Conservation (phyloP, 2,329 filamentous ascomycete species). For the Pyrenophora teres region DNA sequence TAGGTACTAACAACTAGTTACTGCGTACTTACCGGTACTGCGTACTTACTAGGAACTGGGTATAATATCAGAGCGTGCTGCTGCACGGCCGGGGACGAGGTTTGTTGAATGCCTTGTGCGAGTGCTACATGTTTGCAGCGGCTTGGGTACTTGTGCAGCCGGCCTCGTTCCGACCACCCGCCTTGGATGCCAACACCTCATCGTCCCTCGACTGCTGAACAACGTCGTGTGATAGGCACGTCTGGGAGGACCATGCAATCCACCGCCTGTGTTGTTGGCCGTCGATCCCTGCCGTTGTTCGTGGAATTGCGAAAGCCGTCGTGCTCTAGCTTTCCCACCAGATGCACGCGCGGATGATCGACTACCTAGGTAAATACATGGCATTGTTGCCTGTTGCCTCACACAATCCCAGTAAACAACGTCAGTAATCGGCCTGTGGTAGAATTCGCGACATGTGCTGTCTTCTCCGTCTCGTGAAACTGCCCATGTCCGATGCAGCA, state of each 20-base stretch:
- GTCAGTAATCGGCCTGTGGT: no score
- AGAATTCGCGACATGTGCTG: no score
- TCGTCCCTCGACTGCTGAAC: not conserved
- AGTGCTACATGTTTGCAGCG: conserved; percentile 18
- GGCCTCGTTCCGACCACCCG: conserved; percentile 14
- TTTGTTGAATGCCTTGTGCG: conserved; percentile 11
- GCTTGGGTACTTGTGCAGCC: conserved; percentile 6
- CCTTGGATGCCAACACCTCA: conserved; percentile 8
- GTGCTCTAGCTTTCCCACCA: not conserved
- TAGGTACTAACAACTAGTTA: no score
- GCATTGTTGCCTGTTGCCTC: not conserved
- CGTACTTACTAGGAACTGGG: no score
- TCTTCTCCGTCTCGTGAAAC: no score
- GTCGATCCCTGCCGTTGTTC: not conserved
- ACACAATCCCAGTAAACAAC: not conserved
- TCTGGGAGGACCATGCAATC: not conserved
- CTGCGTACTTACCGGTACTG: no score
- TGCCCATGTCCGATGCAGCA: no score
- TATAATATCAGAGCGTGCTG: no score
- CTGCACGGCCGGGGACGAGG: conserved; percentile 3
- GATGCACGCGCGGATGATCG: conserved; percentile 15
- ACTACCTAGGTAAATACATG: not conserved
- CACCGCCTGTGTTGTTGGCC: not conserved
- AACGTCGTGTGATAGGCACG: not conserved
- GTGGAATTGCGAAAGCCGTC: not conserved